Evolutionary conservation across 148 eudicot genomes (phyloP).

Genomic region (Salicornia ramosissima): DNA sequence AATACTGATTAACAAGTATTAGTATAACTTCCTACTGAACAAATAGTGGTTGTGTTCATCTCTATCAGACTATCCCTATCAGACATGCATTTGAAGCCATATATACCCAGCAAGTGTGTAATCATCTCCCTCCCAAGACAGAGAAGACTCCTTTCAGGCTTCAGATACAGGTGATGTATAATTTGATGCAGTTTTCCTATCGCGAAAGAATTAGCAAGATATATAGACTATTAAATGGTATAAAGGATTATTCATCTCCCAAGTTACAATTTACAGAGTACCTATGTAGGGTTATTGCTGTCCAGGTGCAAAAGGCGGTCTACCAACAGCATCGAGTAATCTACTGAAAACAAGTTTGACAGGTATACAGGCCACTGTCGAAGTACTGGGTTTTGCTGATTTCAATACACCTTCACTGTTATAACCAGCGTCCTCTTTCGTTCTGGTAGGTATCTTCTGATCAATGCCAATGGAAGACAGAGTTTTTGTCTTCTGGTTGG

Average conservation of each 20-base stretch:
- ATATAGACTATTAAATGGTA: slow-evolving; percentile 32
- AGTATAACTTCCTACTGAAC: slow-evolving; percentile 24
- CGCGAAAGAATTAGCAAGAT: slow-evolving; percentile 26
- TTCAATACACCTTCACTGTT: slow-evolving; percentile 54
- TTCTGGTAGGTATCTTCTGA: slow-evolving; percentile 37
- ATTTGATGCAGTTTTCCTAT: slow-evolving; percentile 18
- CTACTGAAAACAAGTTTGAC: slow-evolving; percentile 87
- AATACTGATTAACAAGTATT: slow-evolving; percentile 15
- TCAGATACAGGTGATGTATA: slow-evolving; percentile 22
- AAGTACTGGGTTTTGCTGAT: slow-evolving; percentile 42
- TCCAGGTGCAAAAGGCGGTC: slow-evolving; percentile 55
- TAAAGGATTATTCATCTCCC: slow-evolving; percentile 35
- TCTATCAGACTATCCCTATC: slow-evolving; percentile 21
- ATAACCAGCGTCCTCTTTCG: slow-evolving; percentile 26
- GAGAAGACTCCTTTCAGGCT: slow-evolving; percentile 13
- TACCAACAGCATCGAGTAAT: slow-evolving; percentile 70
- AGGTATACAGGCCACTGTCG: slow-evolving; percentile 83
- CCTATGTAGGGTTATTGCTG: slow-evolving; percentile 35
- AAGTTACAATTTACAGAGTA: slow-evolving; percentile 49
- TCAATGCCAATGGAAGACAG: slow-evolving; percentile 68
- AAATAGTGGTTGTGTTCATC: slow-evolving; percentile 10
- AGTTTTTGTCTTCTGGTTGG: slow-evolving; percentile 55
- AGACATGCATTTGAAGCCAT: slow-evolving; percentile 11
- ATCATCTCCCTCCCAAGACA: slow-evolving; percentile 24
- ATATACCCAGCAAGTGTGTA: slow-evolving; percentile 12